Conservation (phyloP, 768 basidiomycete species). For the Tricholoma bakamatsutake region DNA sequence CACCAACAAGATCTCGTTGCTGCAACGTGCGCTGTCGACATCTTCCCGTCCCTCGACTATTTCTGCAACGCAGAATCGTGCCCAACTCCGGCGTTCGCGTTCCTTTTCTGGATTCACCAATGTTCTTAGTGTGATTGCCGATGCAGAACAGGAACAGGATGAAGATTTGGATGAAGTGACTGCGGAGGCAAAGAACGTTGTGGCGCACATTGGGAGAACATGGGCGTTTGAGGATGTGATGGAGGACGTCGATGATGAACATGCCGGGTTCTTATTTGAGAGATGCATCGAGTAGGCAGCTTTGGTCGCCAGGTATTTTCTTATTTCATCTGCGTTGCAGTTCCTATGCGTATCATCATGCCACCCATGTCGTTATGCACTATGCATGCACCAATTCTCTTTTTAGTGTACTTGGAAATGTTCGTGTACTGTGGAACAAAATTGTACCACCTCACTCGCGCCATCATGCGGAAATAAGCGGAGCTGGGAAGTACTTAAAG, state of each 20-base stretch:
- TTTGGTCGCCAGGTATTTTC: neutral
- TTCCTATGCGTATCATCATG: no score
- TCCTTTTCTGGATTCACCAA: conserved; percentile 15
- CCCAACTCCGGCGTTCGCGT: conserved; percentile 10
- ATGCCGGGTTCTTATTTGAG: conserved; percentile 4
- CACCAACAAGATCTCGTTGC: neutral
- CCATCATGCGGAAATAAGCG: no score
- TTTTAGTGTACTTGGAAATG: no score
- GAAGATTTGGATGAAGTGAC: conserved; percentile 12
- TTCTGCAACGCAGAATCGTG: neutral
- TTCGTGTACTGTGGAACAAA: no score
- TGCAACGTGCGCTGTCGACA: neutral
- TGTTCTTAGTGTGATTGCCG: conserved; percentile 5
- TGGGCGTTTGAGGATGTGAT: conserved; percentile 8
- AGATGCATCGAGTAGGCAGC: conserved; percentile 1
- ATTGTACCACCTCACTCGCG: no score
- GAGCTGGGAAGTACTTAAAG: no score
- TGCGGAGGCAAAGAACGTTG: conserved; percentile 10
- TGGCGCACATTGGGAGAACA: conserved; percentile 3
- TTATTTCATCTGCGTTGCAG: neutral
- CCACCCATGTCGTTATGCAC: no score
- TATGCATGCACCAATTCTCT: no score
- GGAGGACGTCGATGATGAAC: neutral
- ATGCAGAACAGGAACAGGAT: conserved; percentile 4
- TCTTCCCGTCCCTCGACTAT: neutral